A percentile compares a stretch with the other conserved stretches of the same genome.
Evolutionary conservation across 2,329 filamentous ascomycete genomes (phyloP).

Genomic region (Neofusicoccum laricinum): DNA sequence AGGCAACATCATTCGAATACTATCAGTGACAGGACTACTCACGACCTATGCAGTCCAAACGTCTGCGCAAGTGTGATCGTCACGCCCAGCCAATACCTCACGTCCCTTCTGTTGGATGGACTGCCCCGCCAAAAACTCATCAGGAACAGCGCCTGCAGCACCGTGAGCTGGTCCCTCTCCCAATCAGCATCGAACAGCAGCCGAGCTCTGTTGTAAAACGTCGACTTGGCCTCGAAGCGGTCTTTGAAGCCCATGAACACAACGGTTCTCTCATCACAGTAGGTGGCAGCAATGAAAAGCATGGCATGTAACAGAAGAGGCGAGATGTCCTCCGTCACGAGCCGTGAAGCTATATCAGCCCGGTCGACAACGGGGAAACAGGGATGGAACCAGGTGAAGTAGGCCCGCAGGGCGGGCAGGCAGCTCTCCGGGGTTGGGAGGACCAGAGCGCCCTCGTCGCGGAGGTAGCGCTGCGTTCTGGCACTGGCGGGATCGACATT

Average conservation of each 20-base stretch:
- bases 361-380: constrained; percentile 56
- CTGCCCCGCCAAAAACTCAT: constrained; percentile 57
- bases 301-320: constrained; percentile 53
- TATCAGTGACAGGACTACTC: constrained; percentile 17
- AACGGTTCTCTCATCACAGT: constrained; percentile 50
- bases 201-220: constrained; percentile 51
- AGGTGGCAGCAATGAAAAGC: constrained; percentile 54
- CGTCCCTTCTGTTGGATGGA: constrained; percentile 34
- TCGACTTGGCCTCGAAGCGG: constrained; percentile 49
- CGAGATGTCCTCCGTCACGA: constrained; percentile 44
- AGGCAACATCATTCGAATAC: constrained; percentile 17
- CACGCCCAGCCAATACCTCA: constrained; percentile 39
- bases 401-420: constrained; percentile 47
- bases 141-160: constrained; percentile 53
- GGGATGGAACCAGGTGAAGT: constrained; percentile 57
- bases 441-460: constrained; percentile 42
- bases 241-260: constrained; percentile 46
- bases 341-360: constrained; percentile 39
- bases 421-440: constrained; percentile 46
- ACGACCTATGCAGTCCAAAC: constrained; percentile 42
- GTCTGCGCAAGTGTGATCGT: constrained; percentile 54
- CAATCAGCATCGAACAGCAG: constrained; percentile 54
- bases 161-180: constrained; percentile 50
- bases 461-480: constrained; percentile 36
- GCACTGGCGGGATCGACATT: constrained; percentile 34